Percentiles rank a stretch among this genome's conserved stretches.
These are phyloP conservation scores for Cyclotella kingstonii DNA, from an alignment of 108 stramenopile species.

Conservation along the genomic window DNA sequence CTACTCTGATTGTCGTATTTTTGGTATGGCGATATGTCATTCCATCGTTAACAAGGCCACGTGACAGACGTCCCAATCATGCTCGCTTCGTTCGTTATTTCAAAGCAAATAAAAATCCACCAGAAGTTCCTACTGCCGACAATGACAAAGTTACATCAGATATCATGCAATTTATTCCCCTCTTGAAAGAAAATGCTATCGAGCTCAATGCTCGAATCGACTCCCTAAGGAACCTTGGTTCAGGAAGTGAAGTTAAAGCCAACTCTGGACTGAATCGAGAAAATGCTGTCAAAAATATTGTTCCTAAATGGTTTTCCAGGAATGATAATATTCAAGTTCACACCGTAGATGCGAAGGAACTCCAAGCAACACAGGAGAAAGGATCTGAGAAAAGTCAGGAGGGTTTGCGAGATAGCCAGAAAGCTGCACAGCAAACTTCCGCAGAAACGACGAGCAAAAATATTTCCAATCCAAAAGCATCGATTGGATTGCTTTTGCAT, in stretches of 20 bases:
- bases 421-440: too few species aligned
- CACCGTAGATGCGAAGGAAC: background rate
- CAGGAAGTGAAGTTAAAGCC: background rate
- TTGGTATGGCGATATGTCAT: conserved; percentile 32
- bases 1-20: conserved; percentile 16
- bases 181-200: conserved; percentile 36
- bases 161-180: conserved; percentile 22
- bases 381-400: too few species aligned
- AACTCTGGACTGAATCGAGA: conserved; percentile 21
- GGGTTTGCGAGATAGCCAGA: too few species aligned
- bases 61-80: too few species aligned
- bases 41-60: conserved; percentile 8
- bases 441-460: too few species aligned
- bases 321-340: conserved; percentile 3
- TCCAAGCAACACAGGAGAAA: too few species aligned
- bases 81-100: background rate
- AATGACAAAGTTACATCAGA: conserved; percentile 21
- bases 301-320: conserved; percentile 38
- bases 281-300: conserved; percentile 27
- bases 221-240: conserved; percentile 14
- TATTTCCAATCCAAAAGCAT: too few species aligned
- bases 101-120: conserved; percentile 3
- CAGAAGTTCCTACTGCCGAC: conserved; percentile 17
- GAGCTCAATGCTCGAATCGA: conserved; percentile 27
- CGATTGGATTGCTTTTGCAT: too few species aligned